Conservation (phyloP, 495 filamentous ascomycete genomes). For the Penicillium coffeae region DNA sequence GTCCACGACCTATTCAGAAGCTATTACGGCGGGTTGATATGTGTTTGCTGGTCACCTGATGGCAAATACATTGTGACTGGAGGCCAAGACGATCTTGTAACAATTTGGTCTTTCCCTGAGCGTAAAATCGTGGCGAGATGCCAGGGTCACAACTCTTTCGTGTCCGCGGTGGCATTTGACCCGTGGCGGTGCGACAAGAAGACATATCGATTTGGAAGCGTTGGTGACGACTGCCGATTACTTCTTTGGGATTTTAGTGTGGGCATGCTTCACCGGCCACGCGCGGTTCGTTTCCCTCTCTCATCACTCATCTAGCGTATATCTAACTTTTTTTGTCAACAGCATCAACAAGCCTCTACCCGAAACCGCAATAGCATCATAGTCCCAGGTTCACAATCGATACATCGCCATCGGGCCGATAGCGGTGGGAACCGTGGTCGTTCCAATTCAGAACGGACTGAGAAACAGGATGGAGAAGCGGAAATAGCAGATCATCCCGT, state of each 20-base stretch:
- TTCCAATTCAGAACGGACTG: constrained; percentile 64
- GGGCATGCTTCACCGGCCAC: constrained; percentile 89
- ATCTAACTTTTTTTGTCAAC: constrained; percentile 23
- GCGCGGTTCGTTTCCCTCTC: constrained; percentile 53
- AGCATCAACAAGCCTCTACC: constrained; percentile 44
- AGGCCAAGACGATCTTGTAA: constrained; percentile 91
- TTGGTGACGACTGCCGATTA: constrained; percentile 87
- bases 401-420: constrained; percentile 71
- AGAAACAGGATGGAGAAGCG: constrained; percentile 39
- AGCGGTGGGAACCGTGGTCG: constrained; percentile 53
- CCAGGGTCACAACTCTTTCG: constrained; percentile 93
- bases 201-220: constrained; percentile 92
- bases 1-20: constrained; percentile 79
- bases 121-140: constrained; percentile 83
- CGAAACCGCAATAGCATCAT: constrained; percentile 39
- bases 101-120: constrained; percentile 88
- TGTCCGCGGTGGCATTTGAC: constrained; percentile 88
- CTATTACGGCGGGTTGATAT: constrained; percentile 90
- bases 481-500: constrained; percentile 68
- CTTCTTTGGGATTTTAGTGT: constrained; percentile 97
- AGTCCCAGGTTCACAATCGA: constrained; percentile 52
- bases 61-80: constrained; percentile 94
- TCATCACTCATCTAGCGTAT: not conserved
- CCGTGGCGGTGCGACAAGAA: constrained; percentile 93
- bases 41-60: constrained; percentile 96